phyloP scores from a whole-genome alignment of 169 alveolate genomes.

The Plasmodium gonderi region DNA sequence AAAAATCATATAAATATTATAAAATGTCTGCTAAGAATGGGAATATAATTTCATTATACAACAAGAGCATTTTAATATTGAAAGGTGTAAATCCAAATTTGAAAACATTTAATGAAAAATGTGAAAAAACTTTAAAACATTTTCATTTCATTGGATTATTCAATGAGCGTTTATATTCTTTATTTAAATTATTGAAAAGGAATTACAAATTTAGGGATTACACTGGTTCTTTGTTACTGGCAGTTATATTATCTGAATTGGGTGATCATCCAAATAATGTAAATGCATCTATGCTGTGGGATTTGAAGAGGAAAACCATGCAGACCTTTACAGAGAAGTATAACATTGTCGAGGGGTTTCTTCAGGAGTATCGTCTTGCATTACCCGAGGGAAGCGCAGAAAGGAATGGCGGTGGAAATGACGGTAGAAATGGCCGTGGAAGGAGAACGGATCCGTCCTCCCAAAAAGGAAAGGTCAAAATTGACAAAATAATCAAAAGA shows the following conservation, averaged over 20 bases:
- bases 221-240: conserved; percentile 84
- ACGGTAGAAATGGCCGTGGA: not conserved
- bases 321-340: conserved; percentile 33
- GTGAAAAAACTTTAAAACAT: conserved; percentile 79
- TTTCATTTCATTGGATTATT: conserved; percentile 80
- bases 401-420: not conserved
- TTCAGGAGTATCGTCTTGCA: not conserved
- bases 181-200: conserved; percentile 67
- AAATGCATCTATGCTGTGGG: conserved; percentile 86
- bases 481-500: conserved; percentile 3
- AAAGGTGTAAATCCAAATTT: conserved; percentile 85
- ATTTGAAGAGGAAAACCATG: conserved; percentile 60
- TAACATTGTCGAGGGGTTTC: conserved; percentile 19
- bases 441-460: not conserved
- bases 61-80: conserved; percentile 86
- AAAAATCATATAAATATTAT: conserved; percentile 86
- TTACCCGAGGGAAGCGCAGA: not conserved
- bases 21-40: conserved; percentile 87
- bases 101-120: conserved; percentile 78
- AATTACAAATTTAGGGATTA: conserved; percentile 79
- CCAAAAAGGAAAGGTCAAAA: not conserved
- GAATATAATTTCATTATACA: conserved; percentile 86
- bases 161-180: conserved; percentile 69
- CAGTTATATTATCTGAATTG: conserved; percentile 87
- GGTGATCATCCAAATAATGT: conserved; percentile 89